Evolutionary conservation across 306 rosid species (phyloP), one percentile per base, ranked within the genome.

Genomic region (Cajanus cajan): DNA sequence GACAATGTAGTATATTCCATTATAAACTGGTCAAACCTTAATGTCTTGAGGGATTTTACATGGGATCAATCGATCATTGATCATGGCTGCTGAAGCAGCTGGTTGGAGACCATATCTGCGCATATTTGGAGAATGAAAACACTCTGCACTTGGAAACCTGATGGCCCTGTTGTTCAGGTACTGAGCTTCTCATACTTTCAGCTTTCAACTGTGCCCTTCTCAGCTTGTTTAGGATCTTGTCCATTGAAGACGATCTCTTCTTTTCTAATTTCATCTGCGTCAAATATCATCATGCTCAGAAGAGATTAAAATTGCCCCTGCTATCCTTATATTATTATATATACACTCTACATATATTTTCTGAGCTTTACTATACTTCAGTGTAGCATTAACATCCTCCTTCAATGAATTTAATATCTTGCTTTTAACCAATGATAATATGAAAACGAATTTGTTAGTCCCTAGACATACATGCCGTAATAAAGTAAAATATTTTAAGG

Each of bases 231-330:
- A 86, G 57, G 61, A 92, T 90, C 89, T 80, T 92, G 58, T 92
- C 92, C 90, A 92, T 86, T 22, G 91, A 82, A 11, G 90, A 80
- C 12, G 96, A 90, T 81, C 87, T 89, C 83, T 84, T 88, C 91
- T 84, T 89, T 77, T 92, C 97, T 73, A 90, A 79, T 74, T 87
- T 90, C 96, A 92, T 85, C 97, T 92, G 93, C 73, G 50, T 62
- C 77, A 79, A 78, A 39, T 19, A 19, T 31, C 41, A 43, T 48
- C 55, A 37, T 39, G 1, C 31, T 86, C 44, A 84, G 69, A 36
- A 36, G 13, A 18, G 5, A 72, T 40, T 4, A 51, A 51, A n/a
- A 18, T 24, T 44, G 28, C 70, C 70, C 45, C 47, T 25, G 9
- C 57, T 75, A 33, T 24, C 1, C 3, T 22, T 66, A 4, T 21